Conservation (phyloP, 2,329 filamentous ascomycete genomes). For the Ophiocordyceps sinensis region DNA sequence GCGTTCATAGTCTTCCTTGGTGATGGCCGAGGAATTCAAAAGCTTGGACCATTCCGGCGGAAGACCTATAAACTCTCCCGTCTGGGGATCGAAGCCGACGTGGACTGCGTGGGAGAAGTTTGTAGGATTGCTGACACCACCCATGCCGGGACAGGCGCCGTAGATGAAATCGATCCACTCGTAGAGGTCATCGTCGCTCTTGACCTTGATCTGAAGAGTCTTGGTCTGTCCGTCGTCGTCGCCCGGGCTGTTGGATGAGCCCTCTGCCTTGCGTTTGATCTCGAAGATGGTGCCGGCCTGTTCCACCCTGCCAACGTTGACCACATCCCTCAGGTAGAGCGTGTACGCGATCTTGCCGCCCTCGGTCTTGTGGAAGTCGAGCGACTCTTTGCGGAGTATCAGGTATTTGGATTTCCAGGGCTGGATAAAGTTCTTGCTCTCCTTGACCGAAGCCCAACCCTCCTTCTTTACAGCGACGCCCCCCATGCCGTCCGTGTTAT, state of each 20-base stretch:
- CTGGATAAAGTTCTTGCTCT: slow-evolving; percentile 74
- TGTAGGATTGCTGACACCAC: slow-evolving; percentile 93
- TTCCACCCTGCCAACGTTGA: slow-evolving; percentile 82
- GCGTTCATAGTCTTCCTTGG: slow-evolving; percentile 95
- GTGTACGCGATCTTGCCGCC: slow-evolving; percentile 78
- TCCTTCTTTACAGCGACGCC: slow-evolving; percentile 66
- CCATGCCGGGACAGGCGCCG: slow-evolving; percentile 91
- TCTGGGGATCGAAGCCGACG: slow-evolving; percentile 91
- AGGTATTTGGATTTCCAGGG: slow-evolving; percentile 85
- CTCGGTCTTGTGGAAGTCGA: slow-evolving; percentile 90
- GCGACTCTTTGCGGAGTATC: slow-evolving; percentile 78
- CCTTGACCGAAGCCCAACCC: slow-evolving; percentile 75
- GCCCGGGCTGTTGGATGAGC: slow-evolving; percentile 54
- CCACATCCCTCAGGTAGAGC: slow-evolving; percentile 73
- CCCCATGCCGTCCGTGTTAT: slow-evolving; percentile 46
- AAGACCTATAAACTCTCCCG: slow-evolving; percentile 85
- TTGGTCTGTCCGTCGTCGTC: slow-evolving; percentile 70
- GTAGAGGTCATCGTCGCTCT: slow-evolving; percentile 92
- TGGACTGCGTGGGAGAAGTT: slow-evolving; percentile 97
- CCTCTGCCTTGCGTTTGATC: slow-evolving; percentile 63
- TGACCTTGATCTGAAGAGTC: slow-evolving; percentile 82
- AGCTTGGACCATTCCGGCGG: slow-evolving; percentile 96
- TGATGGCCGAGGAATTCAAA: slow-evolving; percentile 89
- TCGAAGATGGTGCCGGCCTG: slow-evolving; percentile 87
- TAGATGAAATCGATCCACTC: slow-evolving; percentile 99